Base-by-base conservation (phyloP, 2,329 filamentous ascomycete genomes). In the Botrytis medusae region DNA sequence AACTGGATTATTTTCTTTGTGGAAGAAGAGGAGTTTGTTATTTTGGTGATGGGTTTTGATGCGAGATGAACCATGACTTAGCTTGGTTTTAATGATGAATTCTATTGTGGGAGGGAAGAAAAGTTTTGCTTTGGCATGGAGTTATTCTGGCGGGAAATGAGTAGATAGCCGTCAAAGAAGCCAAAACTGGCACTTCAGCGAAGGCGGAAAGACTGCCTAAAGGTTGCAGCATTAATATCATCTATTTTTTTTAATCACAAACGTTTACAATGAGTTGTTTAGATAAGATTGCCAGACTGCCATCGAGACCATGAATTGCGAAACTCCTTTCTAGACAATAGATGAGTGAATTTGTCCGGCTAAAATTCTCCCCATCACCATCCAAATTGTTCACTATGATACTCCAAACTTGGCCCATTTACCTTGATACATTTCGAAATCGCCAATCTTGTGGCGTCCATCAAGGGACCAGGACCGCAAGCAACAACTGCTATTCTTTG, bases 391-490 rank as follows among this genome's bases (percentile, higher is more conserved):
- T 87, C 86, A 74, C 83, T 85, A 77, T 87, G 85, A 64, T 87
- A 79, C 77, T 87, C 85, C n/a, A 87, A 82, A 42, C 83, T 84
- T 1, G 86, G 84, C 5, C 86, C 86, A 37, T 82, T 80, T 1
- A 81, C 79, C 1, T 78, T 80, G 51, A 87, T 86, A 75, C 82
- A 82, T 44, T 79, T 80, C 4, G 86, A 85, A 14, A 84, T 83
- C 0, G 84, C 83, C 42, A 84, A 81, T 62, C 86, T 82, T n/a
- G 85, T 84, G 4, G 81, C 79, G 64, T 80, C 80, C 80, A 86
- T 84, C 68, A 88, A 76, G 6, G 81, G 79, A 34, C 82, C 81
- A 1, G 86, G 86, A 4, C 86, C 86, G 78, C 86, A 88, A 2
- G 83, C 85, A 4, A 84, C 85, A 59, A 88, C 81, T 14, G 84